Percentiles rank a stretch among this genome's conserved stretches.
These are phyloP conservation scores for Alternaria postmessia DNA, from an alignment of 2,329 filamentous ascomycete genomes.

Conservation along the genomic window DNA sequence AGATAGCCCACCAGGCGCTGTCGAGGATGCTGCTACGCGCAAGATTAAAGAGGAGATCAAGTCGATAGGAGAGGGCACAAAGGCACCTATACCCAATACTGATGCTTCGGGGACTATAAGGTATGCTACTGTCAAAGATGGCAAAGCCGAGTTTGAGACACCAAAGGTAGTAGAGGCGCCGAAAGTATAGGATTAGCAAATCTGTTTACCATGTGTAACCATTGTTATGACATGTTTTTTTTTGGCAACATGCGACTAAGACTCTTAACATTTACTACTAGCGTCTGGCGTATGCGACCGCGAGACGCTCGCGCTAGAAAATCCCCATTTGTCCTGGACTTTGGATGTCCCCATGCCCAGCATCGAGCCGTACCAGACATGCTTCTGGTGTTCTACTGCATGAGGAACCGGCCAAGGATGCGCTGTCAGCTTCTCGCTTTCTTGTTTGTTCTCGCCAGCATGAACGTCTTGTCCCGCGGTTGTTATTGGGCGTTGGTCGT, in stretches of 20 bases:
- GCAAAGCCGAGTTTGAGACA: slow-evolving; percentile 40
- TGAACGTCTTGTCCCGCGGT: neutral
- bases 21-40: slow-evolving; percentile 61
- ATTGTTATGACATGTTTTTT: too few relatives aligned
- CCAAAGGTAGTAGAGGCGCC: slow-evolving; percentile 11
- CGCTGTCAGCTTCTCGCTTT: neutral
- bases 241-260: neutral
- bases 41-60: slow-evolving; percentile 50
- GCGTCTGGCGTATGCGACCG: neutral
- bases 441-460: neutral
- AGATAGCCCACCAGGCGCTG: slow-evolving; percentile 76
- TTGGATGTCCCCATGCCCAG: neutral
- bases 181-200: slow-evolving; percentile 5
- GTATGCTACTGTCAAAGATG: slow-evolving; percentile 38
- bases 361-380: slow-evolving; percentile 1
- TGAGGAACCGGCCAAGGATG: neutral
- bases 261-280: neutral
- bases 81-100: slow-evolving; percentile 26
- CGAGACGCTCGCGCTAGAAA: slow-evolving; percentile 2
- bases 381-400: slow-evolving; percentile 6
- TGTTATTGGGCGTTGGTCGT: neutral
- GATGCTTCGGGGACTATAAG: slow-evolving; percentile 27
- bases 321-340: slow-evolving; percentile 3
- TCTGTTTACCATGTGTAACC: too few relatives aligned
- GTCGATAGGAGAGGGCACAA: slow-evolving; percentile 35